Evolutionary conservation across 2,329 filamentous ascomycete species (phyloP).

Genomic region (Lachnellula subtilissima): DNA sequence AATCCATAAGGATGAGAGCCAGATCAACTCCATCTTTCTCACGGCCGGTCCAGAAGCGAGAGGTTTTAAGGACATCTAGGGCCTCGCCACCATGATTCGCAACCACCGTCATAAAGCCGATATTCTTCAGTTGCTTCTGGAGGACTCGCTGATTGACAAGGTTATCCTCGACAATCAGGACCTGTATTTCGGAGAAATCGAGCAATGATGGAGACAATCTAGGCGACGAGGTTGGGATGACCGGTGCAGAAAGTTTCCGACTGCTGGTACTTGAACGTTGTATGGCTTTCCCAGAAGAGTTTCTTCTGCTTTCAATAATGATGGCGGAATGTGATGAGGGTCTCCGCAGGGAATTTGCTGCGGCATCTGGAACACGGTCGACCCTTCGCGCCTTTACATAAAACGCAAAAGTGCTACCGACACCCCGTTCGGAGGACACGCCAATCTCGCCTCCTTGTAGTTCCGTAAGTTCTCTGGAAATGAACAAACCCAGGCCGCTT

Average conservation of each 20-base stretch:
- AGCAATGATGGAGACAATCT: constrained; percentile 5
- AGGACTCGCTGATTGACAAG: constrained; percentile 62
- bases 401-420: constrained; percentile 72
- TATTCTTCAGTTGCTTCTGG: constrained; percentile 55
- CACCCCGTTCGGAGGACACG: constrained; percentile 60
- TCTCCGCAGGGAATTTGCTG: constrained; percentile 14
- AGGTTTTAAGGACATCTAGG: constrained; percentile 51
- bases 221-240: constrained; percentile 1
- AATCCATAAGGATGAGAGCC: constrained; percentile 71
- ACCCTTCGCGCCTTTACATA: constrained; percentile 44
- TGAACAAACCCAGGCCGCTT: constrained; percentile 74
- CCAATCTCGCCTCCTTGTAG: constrained; percentile 78
- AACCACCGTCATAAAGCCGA: constrained; percentile 56
- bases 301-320: constrained; percentile 19
- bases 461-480: constrained; percentile 72
- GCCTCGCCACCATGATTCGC: constrained; percentile 63
- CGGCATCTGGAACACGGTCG: constrained; percentile 8
- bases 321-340: constrained; percentile 16
- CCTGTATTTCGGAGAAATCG: constrained; percentile 35
- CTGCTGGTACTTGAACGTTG: constrained; percentile 17
- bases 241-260: constrained; percentile 2
- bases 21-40: constrained; percentile 46
- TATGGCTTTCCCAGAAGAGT: constrained; percentile 17
- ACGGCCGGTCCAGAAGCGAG: constrained; percentile 49
- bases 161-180: constrained; percentile 65